These are phyloP conservation scores for Botrytis hyacinthi DNA, from an alignment of 2,329 filamentous ascomycete genomes.

Conservation along the genomic window DNA sequence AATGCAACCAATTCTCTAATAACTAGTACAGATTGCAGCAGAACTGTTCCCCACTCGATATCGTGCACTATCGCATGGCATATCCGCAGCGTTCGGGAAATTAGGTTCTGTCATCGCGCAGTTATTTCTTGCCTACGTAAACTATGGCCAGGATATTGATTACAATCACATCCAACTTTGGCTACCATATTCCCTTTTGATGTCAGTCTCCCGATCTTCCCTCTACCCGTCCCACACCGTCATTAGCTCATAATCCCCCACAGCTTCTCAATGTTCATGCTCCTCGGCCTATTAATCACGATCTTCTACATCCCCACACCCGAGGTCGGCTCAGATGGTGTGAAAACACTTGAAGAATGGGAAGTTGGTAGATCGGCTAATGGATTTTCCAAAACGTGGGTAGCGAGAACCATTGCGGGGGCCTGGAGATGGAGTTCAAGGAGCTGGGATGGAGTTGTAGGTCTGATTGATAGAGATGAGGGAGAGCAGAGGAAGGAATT, in stretches of 20 bases:
- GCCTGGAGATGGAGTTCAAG: not conserved
- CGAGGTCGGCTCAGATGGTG: not conserved
- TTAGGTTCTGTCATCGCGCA: not conserved
- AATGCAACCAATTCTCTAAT: not conserved
- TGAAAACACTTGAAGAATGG: not conserved
- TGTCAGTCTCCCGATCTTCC: not conserved
- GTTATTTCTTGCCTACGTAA: not conserved
- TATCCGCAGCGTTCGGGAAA: not conserved
- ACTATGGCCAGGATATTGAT: not conserved
- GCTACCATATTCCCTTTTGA: not conserved
- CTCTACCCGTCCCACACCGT: not conserved
- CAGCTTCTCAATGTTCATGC: not conserved
- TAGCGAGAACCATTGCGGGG: not conserved
- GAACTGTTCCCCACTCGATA: not conserved
- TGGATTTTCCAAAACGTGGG: not conserved
- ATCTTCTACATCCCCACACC: not conserved
- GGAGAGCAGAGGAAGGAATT: not conserved
- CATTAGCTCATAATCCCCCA: fast-evolving
- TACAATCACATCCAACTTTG: not conserved
- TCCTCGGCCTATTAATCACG: not conserved
- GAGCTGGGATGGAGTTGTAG: not conserved
- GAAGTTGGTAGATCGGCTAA: not conserved
- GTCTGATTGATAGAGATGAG: not conserved
- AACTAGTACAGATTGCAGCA: not conserved
- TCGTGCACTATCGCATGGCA: not conserved